phyloP scores from a whole-genome alignment of 2,329 filamentous ascomycete species.

The Macrophomina pseudophaseolina region DNA sequence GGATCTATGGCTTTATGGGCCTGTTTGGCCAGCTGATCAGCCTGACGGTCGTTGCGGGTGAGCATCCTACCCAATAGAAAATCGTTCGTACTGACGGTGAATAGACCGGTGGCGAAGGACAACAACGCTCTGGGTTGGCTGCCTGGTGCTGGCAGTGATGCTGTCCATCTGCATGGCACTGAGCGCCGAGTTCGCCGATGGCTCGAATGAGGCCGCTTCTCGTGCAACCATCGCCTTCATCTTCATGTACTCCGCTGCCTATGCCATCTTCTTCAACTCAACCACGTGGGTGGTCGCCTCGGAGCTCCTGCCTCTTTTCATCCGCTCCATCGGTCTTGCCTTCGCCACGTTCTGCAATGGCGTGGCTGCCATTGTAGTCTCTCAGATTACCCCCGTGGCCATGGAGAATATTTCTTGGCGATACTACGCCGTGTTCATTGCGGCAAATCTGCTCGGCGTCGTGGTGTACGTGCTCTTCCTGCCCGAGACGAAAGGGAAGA shows the following conservation, averaged over 20 bases:
- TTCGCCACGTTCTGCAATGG: slow-evolving; percentile 34
- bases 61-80: background rate
- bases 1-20: background rate
- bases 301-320: slow-evolving; percentile 43
- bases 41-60: background rate
- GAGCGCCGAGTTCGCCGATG: background rate
- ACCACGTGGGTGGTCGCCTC: slow-evolving; percentile 39
- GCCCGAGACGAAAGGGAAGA: slow-evolving; percentile 31
- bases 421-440: slow-evolving; percentile 38
- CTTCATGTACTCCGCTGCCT: slow-evolving; percentile 19
- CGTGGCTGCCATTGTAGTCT: slow-evolving; percentile 31
- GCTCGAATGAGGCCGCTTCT: slow-evolving; percentile 28
- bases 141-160: background rate
- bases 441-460: slow-evolving; percentile 31
- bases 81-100: background rate
- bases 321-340: slow-evolving; percentile 31
- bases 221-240: slow-evolving; percentile 31
- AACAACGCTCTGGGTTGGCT: background rate
- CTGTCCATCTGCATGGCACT: slow-evolving; percentile 2
- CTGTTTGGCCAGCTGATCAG: background rate
- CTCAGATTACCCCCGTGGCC: slow-evolving; percentile 28
- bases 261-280: slow-evolving; percentile 31
- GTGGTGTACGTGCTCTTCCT: slow-evolving; percentile 33
- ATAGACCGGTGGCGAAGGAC: slow-evolving; percentile 4
- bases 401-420: slow-evolving; percentile 39